A percentile compares a stretch with the other conserved stretches of the same genome.
Evolutionary conservation across 306 rosid species (phyloP).

Genomic region (Arachis hypogaea): DNA sequence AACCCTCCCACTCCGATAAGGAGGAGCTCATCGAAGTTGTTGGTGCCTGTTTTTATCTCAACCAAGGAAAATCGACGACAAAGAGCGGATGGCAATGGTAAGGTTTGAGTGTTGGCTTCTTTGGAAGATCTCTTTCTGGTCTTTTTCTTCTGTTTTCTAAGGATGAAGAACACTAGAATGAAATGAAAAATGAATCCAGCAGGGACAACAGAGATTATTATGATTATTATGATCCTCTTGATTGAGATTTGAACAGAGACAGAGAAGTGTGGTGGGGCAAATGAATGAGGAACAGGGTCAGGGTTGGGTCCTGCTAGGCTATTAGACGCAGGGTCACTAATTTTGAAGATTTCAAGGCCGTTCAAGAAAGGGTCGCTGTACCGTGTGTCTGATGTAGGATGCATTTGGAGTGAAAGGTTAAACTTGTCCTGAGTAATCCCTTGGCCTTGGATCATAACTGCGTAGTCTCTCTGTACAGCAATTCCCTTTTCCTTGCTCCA

Average conservation of each 20-base stretch:
- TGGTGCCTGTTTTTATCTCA: neutral
- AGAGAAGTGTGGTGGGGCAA: neutral
- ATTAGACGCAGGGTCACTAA: neutral
- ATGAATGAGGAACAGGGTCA: neutral
- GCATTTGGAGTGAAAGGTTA: constrained; percentile 5
- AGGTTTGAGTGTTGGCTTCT: too few relatives aligned
- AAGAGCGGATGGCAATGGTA: neutral
- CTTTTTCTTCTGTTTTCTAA: neutral
- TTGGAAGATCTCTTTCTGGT: too few relatives aligned
- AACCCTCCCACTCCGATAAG: neutral
- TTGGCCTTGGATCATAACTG: neutral
- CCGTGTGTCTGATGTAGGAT: accelerated
- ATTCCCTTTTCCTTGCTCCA: neutral
- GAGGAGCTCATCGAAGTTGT: neutral
- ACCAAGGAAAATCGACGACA: neutral
- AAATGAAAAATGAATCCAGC: neutral
- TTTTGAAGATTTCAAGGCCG: constrained; percentile 51
- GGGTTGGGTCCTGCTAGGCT: constrained; percentile 25
- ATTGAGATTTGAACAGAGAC: neutral
- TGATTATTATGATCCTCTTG: neutral
- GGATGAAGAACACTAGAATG: neutral
- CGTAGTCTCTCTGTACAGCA: constrained; percentile 21
- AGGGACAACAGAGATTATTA: too few relatives aligned
- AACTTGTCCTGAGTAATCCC: neutral
- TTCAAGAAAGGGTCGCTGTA: constrained; percentile 21